Evolutionary conservation across 768 basidiomycete genomes (phyloP).

Genomic region (Brasilioporus rufonigricans): DNA sequence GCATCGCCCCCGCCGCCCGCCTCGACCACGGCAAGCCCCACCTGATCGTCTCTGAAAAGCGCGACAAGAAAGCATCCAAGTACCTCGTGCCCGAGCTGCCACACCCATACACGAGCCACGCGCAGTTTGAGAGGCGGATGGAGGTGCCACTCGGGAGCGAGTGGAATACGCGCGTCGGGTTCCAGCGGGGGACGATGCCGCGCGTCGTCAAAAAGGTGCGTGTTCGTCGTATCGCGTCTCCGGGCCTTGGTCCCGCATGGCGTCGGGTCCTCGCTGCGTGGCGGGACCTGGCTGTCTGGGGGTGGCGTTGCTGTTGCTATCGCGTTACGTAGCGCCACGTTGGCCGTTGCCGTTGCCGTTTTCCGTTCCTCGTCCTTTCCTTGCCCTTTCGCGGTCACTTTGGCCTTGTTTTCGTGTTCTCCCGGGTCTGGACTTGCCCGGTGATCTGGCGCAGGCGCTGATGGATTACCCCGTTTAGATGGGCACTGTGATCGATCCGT

Average conservation of each 20-base stretch:
- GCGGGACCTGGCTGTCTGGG: too few species aligned
- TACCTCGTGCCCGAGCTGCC: slow-evolving; percentile 91
- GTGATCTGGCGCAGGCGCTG: not conserved
- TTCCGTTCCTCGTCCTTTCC: too few species aligned
- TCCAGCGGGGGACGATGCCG: slow-evolving; percentile 83
- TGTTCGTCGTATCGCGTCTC: not conserved
- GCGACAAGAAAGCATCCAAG: slow-evolving; percentile 90
- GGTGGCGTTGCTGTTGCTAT: not conserved
- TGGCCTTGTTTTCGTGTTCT: not conserved
- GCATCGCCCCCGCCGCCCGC: slow-evolving; percentile 74
- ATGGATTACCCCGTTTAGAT: slow-evolving; percentile 40
- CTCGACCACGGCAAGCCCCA: slow-evolving; percentile 83
- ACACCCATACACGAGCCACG: slow-evolving; percentile 90
- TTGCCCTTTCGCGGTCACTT: too few species aligned
- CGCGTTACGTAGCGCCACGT: too few species aligned
- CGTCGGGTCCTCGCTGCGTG: too few species aligned
- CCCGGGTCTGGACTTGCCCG: not conserved
- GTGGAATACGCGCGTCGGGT: slow-evolving; percentile 88
- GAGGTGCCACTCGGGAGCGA: slow-evolving; percentile 81
- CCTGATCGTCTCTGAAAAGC: slow-evolving; percentile 94
- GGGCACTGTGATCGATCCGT: slow-evolving; percentile 67
- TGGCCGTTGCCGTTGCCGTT: too few species aligned
- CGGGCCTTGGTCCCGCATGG: too few species aligned
- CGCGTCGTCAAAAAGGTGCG: slow-evolving; percentile 82
- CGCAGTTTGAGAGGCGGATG: slow-evolving; percentile 87